phyloP scores from a whole-genome alignment of 306 rosid species.

The Gastrolobium bilobum region DNA sequence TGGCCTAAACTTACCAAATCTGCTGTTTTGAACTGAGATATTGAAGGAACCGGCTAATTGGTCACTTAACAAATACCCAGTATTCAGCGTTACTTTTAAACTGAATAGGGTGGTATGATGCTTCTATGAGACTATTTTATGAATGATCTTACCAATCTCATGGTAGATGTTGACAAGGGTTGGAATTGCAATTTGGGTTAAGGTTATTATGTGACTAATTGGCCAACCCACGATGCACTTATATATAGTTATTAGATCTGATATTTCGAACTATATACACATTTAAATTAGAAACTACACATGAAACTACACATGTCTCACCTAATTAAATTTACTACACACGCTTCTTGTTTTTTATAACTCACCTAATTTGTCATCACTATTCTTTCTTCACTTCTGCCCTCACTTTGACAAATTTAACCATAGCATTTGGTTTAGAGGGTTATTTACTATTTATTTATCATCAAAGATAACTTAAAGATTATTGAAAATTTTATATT shows the following conservation, averaged over 20 bases:
- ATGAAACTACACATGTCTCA: too few species aligned
- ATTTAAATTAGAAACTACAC: too few species aligned
- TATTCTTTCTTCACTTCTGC: too few species aligned
- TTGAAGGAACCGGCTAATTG: constrained; percentile 40
- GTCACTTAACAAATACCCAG: constrained; percentile 45
- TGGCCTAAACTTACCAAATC: constrained; percentile 46
- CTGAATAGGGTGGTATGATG: constrained; percentile 33
- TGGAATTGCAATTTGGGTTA: not conserved
- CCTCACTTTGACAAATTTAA: too few species aligned
- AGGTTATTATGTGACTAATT: not conserved
- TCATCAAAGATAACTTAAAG: too few species aligned
- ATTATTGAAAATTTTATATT: too few species aligned
- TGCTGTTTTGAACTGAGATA: constrained; percentile 51
- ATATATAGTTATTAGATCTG: constrained; percentile 35
- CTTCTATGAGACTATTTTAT: constrained; percentile 39
- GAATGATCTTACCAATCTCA: constrained; percentile 6
- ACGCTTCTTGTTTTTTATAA: too few species aligned
- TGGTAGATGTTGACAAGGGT: constrained; percentile 31
- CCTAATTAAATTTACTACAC: too few species aligned
- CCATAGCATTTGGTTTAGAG: too few species aligned
- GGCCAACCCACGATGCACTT: not conserved
- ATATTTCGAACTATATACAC: not conserved
- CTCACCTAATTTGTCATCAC: too few species aligned
- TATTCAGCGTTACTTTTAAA: constrained; percentile 36
- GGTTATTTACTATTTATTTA: too few species aligned